A percentile compares a stretch with the other conserved stretches of the same genome.
Conservation (phyloP, 305 asterid genomes). For the Andrographis paniculata region DNA sequence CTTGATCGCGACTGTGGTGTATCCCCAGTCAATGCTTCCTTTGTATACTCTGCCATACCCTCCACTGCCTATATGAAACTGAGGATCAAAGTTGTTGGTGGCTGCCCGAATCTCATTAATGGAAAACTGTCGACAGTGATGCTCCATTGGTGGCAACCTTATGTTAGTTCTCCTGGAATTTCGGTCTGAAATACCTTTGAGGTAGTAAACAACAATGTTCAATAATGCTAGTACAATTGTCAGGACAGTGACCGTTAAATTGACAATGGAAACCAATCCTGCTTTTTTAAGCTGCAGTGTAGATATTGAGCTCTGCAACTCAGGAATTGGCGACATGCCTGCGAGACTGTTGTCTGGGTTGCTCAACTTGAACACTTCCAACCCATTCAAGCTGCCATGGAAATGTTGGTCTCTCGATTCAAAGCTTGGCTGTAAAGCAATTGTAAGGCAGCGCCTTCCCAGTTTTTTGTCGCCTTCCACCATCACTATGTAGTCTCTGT, state of each 20-base stretch:
- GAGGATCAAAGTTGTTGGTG: conserved; percentile 36
- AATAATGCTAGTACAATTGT: conserved; percentile 31
- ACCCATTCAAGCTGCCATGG: conserved; percentile 30
- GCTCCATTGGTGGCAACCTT: conserved; percentile 22
- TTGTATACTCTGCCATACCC: conserved; percentile 67
- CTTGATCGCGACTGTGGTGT: conserved; percentile 45
- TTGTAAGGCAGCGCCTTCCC: conserved; percentile 23
- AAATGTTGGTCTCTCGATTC: conserved; percentile 13
- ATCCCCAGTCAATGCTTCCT: conserved; percentile 37
- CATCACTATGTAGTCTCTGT: conserved; percentile 41
- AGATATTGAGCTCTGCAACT: conserved; percentile 15
- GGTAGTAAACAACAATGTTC: conserved; percentile 35
- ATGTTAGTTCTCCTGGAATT: conserved; percentile 22
- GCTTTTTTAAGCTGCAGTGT: conserved; percentile 20
- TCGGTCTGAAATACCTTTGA: conserved; percentile 29
- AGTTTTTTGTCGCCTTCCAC: conserved; percentile 39
- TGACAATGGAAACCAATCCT: conserved; percentile 15
- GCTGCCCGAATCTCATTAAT: conserved; percentile 40
- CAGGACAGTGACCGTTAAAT: conserved; percentile 24
- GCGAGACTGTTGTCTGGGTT: conserved; percentile 64
- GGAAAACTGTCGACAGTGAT: conserved; percentile 47
- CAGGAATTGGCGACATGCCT: conserved; percentile 19
- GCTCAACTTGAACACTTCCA: conserved; percentile 66
- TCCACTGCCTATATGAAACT: conserved; percentile 43
- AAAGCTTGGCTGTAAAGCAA: conserved; percentile 29